Conservation (phyloP, 75 land plant species). For the Picea sitchensis region DNA sequence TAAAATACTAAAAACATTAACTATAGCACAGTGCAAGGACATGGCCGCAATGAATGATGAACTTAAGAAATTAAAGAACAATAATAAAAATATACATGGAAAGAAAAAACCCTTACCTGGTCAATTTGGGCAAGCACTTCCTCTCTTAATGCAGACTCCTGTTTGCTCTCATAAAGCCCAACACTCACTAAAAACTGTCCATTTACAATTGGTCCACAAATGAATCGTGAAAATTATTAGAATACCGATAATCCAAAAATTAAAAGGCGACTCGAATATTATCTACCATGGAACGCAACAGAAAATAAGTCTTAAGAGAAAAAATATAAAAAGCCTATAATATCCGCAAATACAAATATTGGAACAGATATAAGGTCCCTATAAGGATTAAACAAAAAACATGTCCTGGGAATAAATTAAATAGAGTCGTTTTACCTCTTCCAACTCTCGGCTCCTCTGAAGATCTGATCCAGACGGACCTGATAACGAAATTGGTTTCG, state of each 20-base stretch:
- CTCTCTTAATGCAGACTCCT: slow-evolving; percentile 64
- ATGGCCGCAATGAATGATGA: not conserved
- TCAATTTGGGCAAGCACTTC: slow-evolving; percentile 71
- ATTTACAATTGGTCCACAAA: not conserved
- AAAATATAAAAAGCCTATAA: no score
- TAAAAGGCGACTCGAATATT: not conserved
- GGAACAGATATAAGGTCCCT: no score
- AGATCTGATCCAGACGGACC: slow-evolving; percentile 69
- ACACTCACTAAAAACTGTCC: slow-evolving; percentile 59
- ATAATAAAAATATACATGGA: no score
- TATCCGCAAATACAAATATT: no score
- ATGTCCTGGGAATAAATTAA: no score
- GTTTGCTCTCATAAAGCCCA: slow-evolving; percentile 75
- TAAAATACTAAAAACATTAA: not conserved
- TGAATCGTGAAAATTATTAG: not conserved
- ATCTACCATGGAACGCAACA: not conserved
- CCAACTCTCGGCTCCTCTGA: slow-evolving; percentile 53
- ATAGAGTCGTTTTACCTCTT: no score
- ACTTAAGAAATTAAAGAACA: no score
- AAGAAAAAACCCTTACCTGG: slow-evolving; percentile 18
- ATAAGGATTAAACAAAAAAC: no score
- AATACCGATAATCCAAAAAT: not conserved
- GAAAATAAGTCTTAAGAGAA: no score
- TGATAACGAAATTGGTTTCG: slow-evolving; percentile 71
- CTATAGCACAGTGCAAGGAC: not conserved